These are phyloP conservation scores for Arabidopsis suecica DNA, from an alignment of 345 rosid species.

Conservation along the genomic window DNA sequence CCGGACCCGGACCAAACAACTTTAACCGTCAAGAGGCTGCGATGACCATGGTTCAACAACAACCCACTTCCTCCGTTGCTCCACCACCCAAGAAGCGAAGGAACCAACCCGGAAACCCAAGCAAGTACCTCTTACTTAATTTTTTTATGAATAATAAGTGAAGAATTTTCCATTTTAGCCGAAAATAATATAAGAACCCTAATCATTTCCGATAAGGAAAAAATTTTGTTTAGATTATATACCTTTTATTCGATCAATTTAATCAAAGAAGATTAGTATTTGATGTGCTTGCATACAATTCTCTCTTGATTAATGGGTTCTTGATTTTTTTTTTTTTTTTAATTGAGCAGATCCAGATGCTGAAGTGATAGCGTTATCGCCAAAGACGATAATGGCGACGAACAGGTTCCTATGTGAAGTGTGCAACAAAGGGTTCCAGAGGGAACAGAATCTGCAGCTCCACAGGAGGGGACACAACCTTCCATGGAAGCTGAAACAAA, in stretches of 20 bases:
- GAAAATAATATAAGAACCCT: constrained; percentile 27
- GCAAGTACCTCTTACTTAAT: constrained; percentile 51
- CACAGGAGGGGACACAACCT: constrained; percentile 89
- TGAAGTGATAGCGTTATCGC: constrained; percentile 83
- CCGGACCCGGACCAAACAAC: constrained; percentile 27
- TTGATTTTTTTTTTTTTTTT: not conserved
- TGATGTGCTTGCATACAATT: constrained; percentile 16
- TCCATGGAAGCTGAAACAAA: constrained; percentile 84
- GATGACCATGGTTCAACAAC: constrained; percentile 40
- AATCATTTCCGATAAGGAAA: not conserved
- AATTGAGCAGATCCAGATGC: constrained; percentile 74
- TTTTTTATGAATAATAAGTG: not conserved
- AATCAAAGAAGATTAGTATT: constrained; percentile 2
- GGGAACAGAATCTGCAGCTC: constrained; percentile 82
- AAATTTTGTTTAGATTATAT: not conserved
- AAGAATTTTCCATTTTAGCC: constrained; percentile 2
- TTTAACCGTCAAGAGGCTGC: constrained; percentile 32
- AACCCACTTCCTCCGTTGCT: constrained; percentile 47
- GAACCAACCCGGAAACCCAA: constrained; percentile 82
- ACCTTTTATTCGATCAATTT: not conserved
- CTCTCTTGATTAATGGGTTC: not conserved
- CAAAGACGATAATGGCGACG: constrained; percentile 83
- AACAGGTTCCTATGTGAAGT: constrained; percentile 84
- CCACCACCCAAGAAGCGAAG: constrained; percentile 68
- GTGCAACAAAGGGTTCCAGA: constrained; percentile 85